Evolutionary conservation across 2,329 filamentous ascomycete species (phyloP).

Genomic region (Dothistroma pini): DNA sequence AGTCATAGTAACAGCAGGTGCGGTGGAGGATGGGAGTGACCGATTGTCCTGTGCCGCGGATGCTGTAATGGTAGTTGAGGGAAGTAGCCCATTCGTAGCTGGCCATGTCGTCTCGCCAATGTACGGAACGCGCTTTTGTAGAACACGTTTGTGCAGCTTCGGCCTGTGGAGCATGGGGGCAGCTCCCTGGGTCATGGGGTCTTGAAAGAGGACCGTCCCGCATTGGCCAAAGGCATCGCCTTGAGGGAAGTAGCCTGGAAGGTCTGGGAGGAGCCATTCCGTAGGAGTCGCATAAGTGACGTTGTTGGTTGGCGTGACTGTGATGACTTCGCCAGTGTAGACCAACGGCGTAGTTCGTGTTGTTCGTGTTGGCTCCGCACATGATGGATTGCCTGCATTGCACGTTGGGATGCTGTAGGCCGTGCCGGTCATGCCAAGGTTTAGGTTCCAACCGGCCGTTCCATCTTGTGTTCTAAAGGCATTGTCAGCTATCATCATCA

Average conservation of each 20-base stretch:
- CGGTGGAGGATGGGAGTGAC: too few species aligned
- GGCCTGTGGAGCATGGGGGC: too few species aligned
- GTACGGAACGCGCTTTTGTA: too few species aligned
- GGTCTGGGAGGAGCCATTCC: conserved; percentile 16
- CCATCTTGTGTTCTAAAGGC: conserved; percentile 18
- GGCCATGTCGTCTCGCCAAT: too few species aligned
- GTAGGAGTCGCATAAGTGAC: conserved; percentile 4
- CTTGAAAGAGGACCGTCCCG: too few species aligned
- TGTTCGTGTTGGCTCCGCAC: conserved; percentile 8
- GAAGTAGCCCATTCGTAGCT: too few species aligned
- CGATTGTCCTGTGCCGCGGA: too few species aligned
- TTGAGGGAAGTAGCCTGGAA: conserved; percentile 22
- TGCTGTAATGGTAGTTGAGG: too few species aligned
- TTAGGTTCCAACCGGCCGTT: conserved; percentile 21
- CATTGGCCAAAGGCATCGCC: conserved; percentile 22
- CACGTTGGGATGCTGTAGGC: conserved; percentile 17
- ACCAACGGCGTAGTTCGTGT: conserved; percentile 13
- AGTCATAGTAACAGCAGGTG: too few species aligned
- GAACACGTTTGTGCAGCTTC: too few species aligned
- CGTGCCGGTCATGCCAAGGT: conserved; percentile 19
- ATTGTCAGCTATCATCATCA: background rate
- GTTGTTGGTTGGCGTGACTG: background rate
- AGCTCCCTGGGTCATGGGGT: too few species aligned
- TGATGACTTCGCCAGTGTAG: conserved; percentile 20
- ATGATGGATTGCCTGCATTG: conserved; percentile 9